A percentile compares a stretch with the other conserved stretches of the same genome.
Evolutionary conservation across 2,329 filamentous ascomycete genomes (phyloP).

Genomic region (Cercospora canescens): DNA sequence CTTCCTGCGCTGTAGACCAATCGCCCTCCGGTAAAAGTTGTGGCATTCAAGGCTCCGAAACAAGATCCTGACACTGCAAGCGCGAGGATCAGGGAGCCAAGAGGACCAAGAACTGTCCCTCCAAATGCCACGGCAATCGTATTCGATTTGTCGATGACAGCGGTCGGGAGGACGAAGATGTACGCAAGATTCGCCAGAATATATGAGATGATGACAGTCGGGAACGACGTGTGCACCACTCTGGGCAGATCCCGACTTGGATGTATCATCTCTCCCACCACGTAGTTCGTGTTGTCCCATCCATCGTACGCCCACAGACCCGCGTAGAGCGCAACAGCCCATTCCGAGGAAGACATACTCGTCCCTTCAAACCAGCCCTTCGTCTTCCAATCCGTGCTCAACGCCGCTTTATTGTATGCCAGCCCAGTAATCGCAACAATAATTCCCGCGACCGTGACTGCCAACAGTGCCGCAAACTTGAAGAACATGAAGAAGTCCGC

Average conservation of each 20-base stretch:
- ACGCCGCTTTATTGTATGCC: slow-evolving; percentile 70
- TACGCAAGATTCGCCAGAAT: slow-evolving; percentile 90
- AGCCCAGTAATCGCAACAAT: slow-evolving; percentile 85
- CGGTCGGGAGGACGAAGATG: slow-evolving; percentile 84
- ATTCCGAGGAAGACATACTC: slow-evolving; percentile 74
- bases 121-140: slow-evolving; percentile 97
- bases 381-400: slow-evolving; percentile 72
- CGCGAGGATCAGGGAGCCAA: slow-evolving; percentile 80
- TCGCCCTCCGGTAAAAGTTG: slow-evolving; percentile 87
- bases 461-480: slow-evolving; percentile 88
- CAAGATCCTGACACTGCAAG: slow-evolving; percentile 88
- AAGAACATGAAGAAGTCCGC: slow-evolving; percentile 96
- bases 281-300: slow-evolving; percentile 99
- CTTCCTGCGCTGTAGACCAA: slow-evolving; percentile 93
- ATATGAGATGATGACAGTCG: slow-evolving; percentile 87
- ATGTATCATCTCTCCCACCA: slow-evolving; percentile 94
- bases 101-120: slow-evolving; percentile 79
- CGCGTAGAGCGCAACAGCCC: slow-evolving; percentile 92
- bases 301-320: slow-evolving; percentile 98
- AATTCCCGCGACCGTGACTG: slow-evolving; percentile 82
- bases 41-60: slow-evolving; percentile 91
- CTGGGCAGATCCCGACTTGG: slow-evolving; percentile 85
- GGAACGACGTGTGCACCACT: slow-evolving; percentile 95
- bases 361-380: slow-evolving; percentile 84
- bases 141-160: slow-evolving; percentile 80